Evolutionary conservation across 352 stramenopile genomes (phyloP).

Genomic region (Halophytophthora batemanensis): DNA sequence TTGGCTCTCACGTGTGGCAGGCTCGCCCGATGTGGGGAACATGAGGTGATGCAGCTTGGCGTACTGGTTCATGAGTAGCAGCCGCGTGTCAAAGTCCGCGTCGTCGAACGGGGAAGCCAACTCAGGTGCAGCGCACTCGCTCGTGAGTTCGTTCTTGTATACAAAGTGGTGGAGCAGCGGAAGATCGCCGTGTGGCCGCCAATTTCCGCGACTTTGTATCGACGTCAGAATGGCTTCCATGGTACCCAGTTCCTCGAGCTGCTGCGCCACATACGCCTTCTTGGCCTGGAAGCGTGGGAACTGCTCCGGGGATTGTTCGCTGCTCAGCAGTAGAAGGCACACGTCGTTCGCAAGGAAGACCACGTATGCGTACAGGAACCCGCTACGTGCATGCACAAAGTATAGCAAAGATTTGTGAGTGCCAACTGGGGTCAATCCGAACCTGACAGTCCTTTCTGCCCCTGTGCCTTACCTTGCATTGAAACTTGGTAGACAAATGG

Average conservation of each 20-base stretch:
- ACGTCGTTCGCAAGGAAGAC: conserved; percentile 59
- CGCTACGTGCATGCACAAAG: conserved; percentile 24
- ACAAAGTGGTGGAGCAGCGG: conserved; percentile 63
- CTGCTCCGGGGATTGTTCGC: conserved; percentile 57
- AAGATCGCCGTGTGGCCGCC: conserved; percentile 53
- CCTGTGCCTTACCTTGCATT: conserved; percentile 41
- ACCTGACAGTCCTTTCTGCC: neutral
- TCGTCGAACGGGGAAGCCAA: conserved; percentile 47
- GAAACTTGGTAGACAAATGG: conserved; percentile 63
- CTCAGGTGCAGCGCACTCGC: conserved; percentile 44
- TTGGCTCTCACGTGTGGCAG: conserved; percentile 30
- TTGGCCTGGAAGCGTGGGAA: conserved; percentile 74
- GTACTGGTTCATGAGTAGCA: conserved; percentile 50
- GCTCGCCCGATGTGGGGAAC: conserved; percentile 23
- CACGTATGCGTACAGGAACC: conserved; percentile 74
- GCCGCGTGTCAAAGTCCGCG: conserved; percentile 25
- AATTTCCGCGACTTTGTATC: conserved; percentile 26
- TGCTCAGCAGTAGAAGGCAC: conserved; percentile 65
- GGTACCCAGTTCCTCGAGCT: conserved; percentile 33
- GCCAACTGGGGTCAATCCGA: neutral
- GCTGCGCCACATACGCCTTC: conserved; percentile 37
- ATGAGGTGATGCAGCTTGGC: conserved; percentile 54
- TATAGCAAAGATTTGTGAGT: conserved; percentile 3
- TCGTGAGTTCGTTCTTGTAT: conserved; percentile 67
- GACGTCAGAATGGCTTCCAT: conserved; percentile 41